Base-by-base conservation (phyloP, 257 asterid species). In the Orobanche coerulescens region DNA sequence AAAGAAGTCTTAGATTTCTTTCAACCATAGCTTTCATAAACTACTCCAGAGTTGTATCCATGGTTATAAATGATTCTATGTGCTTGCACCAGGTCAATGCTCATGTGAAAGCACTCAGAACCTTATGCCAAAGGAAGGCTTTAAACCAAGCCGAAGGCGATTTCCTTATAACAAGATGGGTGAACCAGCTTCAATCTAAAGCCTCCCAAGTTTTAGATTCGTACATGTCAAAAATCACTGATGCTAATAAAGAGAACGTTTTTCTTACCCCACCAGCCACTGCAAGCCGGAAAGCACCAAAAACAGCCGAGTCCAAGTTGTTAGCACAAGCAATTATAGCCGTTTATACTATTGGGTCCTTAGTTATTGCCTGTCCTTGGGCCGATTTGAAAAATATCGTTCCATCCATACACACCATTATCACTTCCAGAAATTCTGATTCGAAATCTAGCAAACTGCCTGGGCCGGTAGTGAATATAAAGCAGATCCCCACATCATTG, bases 31-130 rank as follows among this genome's bases (percentile, higher is more conserved):
- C 6, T 25, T 60, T 9, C 24, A 24, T 25, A 50, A 36, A 43
- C 47, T 13, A 13, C 64, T 55, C 58, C 13, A n/a, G 13, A 54
- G 47, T 24, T 64, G 34, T 28, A 48, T 11, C 2, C 34, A 13
- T 28, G 0, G 12, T 37, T 40, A 16, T 47, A 48, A 48, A 16
- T 59, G 36, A 18, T 33, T 36, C 46, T 16, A 33, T 75, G 18
- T 24, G 44, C 26, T 56, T 79, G 52, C 72, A 73, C 65, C 90
- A 92, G 98, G 98, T 92, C 58, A 84, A 83, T 78, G 98, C 98
- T 54, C 98, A 88, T 65, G 87, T 88, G 55, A 92, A 83, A 81
- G 94, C 95, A 65, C 87, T 92, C 47, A 81, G 74, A 75, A 92
- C 98, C 54, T 70, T 92, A 46, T 88, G 97, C 89, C 82, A 69